phyloP scores from a whole-genome alignment of 192 early-diverging fungal species.

The Haplosporangium gracile region DNA sequence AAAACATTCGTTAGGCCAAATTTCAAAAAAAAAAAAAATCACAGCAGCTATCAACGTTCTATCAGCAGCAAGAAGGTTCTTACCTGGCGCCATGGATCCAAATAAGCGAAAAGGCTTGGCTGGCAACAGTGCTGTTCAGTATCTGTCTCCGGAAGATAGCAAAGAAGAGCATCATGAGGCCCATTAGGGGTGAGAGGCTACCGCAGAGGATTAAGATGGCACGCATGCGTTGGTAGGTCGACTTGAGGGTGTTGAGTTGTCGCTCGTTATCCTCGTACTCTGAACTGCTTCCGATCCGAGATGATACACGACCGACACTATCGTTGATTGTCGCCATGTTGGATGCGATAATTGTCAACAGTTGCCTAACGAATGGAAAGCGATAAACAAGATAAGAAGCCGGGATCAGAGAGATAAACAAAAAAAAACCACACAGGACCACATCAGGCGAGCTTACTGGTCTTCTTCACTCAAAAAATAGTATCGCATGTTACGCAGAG shows the following conservation, averaged over 20 bases:
- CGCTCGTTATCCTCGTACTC: constrained; percentile 39
- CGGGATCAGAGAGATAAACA: background rate
- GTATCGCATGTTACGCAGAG: background rate
- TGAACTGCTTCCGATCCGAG: constrained; percentile 14
- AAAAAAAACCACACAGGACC: background rate
- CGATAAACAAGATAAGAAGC: background rate
- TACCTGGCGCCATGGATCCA: constrained; percentile 50
- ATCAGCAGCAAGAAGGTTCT: background rate
- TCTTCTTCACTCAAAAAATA: background rate
- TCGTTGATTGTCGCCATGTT: constrained; percentile 43
- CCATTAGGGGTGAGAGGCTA: constrained; percentile 32
- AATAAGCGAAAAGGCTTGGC: constrained; percentile 38
- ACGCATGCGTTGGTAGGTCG: constrained; percentile 47
- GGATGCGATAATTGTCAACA: constrained; percentile 43
- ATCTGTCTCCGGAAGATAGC: constrained; percentile 31
- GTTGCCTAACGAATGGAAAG: constrained; percentile 12
- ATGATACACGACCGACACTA: constrained; percentile 26
- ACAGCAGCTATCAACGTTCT: background rate
- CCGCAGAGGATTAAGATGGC: constrained; percentile 44
- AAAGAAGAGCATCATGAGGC: constrained; percentile 44
- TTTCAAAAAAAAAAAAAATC: background rate
- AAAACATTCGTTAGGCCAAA: background rate
- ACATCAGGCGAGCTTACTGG: background rate
- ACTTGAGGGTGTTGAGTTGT: constrained; percentile 46
- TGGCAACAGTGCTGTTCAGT: constrained; percentile 30